Base-by-base conservation (phyloP, 2,329 filamentous ascomycete genomes). In the Venturia pyrina region DNA sequence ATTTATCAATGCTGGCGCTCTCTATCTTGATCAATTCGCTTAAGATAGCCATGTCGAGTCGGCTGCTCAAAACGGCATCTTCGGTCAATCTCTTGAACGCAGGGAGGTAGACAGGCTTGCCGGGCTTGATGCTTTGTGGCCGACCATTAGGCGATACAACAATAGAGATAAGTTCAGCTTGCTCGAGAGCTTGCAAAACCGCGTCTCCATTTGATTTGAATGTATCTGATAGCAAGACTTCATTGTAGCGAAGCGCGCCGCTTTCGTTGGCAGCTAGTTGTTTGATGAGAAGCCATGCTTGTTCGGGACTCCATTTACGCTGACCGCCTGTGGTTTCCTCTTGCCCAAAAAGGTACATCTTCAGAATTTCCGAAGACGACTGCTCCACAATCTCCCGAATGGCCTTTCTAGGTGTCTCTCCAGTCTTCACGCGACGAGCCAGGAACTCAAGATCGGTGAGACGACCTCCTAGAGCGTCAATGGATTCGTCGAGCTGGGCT, bases 391-490 rank as follows among this genome's bases (percentile, higher is more conserved):
- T 98, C 69, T 96, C 92, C 28, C 87, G 81, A 2, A 97, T 88
- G 2, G 95, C 95, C 70, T 89, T 83, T 69, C 83, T 84, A 0
- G 95, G 95, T 1, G 84, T 89, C 75, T 97, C 92, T 19, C 95
- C 93, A 0, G 89, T 87, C 77, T 91, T 91, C 71, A 99, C 89
- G 21, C 95, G 85, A 44, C 93, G 87, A n/a, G 93, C 89, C 56
- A 99, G 85, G 73, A 95, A 96, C 73, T 98, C 93, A 24, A 99
- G 87, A 73, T 99, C 95, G 0, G 92, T 96, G n/a, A 99, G 83
- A 3, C 95, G 90, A 1, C 95, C 95, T 28, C 95, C 95, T 1
- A 99, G 83, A 0, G 87, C 84, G 37, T 87, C 84, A 69, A 98
- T 96, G 70, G 90, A 93, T 37, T 83, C 83, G 71, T 97, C 92